These are phyloP conservation scores for Delitschia confertaspora DNA, from an alignment of 495 filamentous ascomycete genomes.

Conservation along the genomic window DNA sequence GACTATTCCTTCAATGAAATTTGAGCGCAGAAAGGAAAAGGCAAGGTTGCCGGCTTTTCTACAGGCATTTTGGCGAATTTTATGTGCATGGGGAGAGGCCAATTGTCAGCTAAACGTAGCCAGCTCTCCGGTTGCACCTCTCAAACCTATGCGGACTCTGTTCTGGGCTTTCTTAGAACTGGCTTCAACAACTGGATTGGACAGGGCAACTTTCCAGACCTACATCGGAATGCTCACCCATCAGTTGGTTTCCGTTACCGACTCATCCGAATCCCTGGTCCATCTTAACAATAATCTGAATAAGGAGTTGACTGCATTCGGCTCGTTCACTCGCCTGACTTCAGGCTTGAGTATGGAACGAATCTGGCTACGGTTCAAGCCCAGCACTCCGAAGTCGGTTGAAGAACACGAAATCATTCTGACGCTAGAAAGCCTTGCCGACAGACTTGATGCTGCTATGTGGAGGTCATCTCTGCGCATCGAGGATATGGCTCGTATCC, in stretches of 20 bases:
- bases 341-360: constrained; percentile 78
- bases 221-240: constrained; percentile 16
- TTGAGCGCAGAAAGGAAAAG: constrained; percentile 7
- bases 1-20: constrained; percentile 4
- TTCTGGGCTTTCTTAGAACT: constrained; percentile 22
- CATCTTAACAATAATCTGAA: neutral
- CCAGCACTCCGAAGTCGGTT: constrained; percentile 49
- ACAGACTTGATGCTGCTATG: constrained; percentile 58
- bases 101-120: neutral
- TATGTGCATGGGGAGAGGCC: neutral
- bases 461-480: constrained; percentile 36
- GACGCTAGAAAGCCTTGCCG: constrained; percentile 59
- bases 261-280: neutral
- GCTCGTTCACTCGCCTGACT: constrained; percentile 19
- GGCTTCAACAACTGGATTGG: constrained; percentile 6
- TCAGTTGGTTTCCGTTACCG: neutral
- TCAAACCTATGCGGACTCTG: constrained; percentile 4
- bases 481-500: constrained; percentile 28
- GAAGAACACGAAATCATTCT: constrained; percentile 43
- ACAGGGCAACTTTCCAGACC: constrained; percentile 26
- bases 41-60: constrained; percentile 2
- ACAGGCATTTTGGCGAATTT: neutral
- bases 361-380: constrained; percentile 67
- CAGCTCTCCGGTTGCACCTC: neutral
- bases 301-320: constrained; percentile 1